Percentiles rank a stretch among this genome's conserved stretches.
phyloP scores from a whole-genome alignment of 192 early-diverging fungal species.

The Entomortierella chlamydospora region DNA sequence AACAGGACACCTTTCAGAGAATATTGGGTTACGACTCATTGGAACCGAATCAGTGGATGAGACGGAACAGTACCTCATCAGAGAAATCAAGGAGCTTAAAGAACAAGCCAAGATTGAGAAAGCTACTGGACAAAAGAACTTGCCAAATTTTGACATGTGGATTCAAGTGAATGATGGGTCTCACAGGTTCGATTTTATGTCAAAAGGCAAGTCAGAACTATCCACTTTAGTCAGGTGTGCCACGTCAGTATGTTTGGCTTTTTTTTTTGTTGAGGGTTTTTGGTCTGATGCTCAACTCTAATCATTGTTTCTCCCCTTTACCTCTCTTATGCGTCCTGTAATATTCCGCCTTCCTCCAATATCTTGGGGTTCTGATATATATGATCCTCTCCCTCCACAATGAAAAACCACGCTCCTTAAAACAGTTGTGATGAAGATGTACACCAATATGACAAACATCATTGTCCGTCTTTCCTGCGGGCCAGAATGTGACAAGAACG shows the following conservation, averaged over 20 bases:
- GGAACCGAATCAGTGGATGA: constrained; percentile 42
- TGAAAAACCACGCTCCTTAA: background rate
- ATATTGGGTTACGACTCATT: constrained; percentile 69
- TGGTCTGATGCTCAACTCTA: too few species aligned
- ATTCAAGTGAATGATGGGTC: constrained; percentile 69
- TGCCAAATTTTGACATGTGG: constrained; percentile 67
- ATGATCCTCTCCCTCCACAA: too few species aligned
- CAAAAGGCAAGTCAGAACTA: constrained; percentile 61
- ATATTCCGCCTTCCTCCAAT: background rate
- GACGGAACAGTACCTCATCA: constrained; percentile 24
- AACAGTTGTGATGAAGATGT: constrained; percentile 70
- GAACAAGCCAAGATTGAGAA: constrained; percentile 12
- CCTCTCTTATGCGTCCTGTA: too few species aligned
- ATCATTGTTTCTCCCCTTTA: background rate
- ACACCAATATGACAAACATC: constrained; percentile 76
- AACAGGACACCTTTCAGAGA: constrained; percentile 57
- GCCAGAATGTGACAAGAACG: constrained; percentile 68
- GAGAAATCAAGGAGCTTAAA: constrained; percentile 11
- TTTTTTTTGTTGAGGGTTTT: too few species aligned
- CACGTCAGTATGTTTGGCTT: too few species aligned
- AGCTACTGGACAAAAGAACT: constrained; percentile 2
- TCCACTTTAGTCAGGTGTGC: too few species aligned
- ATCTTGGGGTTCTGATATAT: background rate
- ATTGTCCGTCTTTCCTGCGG: constrained; percentile 77
- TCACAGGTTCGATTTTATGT: constrained; percentile 81